These are phyloP conservation scores for Gynostemma pentaphyllum DNA, from an alignment of 306 rosid species.

Conservation along the genomic window DNA sequence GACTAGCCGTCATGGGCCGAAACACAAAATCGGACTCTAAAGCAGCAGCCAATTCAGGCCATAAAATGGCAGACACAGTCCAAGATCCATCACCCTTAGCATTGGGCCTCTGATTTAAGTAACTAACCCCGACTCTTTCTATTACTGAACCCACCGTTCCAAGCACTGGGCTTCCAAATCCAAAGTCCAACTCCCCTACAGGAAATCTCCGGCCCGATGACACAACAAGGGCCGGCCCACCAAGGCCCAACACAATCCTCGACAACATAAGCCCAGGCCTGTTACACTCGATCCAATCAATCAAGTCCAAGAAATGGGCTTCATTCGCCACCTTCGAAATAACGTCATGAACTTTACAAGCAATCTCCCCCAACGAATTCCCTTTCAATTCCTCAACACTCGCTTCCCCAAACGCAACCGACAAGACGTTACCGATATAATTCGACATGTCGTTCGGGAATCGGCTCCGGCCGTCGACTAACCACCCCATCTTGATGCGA, in stretches of 20 bases:
- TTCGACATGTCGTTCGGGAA: conserved; percentile 41
- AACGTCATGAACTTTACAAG: conserved; percentile 40
- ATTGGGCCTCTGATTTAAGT: conserved; percentile 76
- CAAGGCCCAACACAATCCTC: conserved; percentile 45
- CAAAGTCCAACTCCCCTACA: conserved; percentile 58
- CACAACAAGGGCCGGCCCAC: conserved; percentile 48
- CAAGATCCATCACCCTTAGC: conserved; percentile 67
- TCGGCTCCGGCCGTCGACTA: conserved; percentile 58
- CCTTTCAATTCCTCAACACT: conserved; percentile 34
- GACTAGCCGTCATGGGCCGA: conserved; percentile 51
- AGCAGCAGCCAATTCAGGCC: conserved; percentile 65
- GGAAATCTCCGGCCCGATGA: conserved; percentile 72
- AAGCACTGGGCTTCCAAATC: conserved; percentile 64
- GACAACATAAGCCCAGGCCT: conserved; percentile 77
- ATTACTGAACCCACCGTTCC: conserved; percentile 63
- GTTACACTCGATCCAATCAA: conserved; percentile 75
- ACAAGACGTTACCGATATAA: conserved; percentile 69
- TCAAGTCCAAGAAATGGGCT: conserved; percentile 63
- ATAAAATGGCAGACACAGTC: conserved; percentile 77
- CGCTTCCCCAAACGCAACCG: conserved; percentile 58
- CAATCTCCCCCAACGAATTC: conserved; percentile 34
- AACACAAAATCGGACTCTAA: conserved; percentile 46
- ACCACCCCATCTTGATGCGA: conserved; percentile 90
- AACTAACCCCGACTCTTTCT: conserved; percentile 60
- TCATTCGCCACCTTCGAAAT: conserved; percentile 50